Conservation (phyloP, 768 basidiomycete genomes). For the Pluteus cervinus region DNA sequence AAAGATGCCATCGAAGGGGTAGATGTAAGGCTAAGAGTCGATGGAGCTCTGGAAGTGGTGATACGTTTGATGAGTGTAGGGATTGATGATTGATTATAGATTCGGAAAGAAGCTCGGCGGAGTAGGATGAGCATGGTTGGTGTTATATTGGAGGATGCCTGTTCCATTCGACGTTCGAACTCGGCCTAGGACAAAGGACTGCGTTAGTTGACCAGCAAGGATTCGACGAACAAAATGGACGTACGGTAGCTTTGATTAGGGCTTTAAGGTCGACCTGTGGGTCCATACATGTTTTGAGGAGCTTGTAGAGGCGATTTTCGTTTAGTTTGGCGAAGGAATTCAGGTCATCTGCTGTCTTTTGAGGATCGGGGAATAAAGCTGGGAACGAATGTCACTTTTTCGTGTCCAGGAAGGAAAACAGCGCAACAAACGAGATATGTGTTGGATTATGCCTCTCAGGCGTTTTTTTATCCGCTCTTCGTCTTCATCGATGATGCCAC, state of each 20-base stretch:
- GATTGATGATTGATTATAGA: slow-evolving; percentile 83
- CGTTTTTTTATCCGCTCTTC: slow-evolving; percentile 55
- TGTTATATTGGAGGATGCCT: slow-evolving; percentile 51
- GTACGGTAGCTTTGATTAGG: slow-evolving; percentile 71
- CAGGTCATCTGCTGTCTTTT: slow-evolving; percentile 75
- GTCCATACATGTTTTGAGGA: slow-evolving; percentile 78
- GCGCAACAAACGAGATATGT: slow-evolving; percentile 46
- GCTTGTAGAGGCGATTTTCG: slow-evolving; percentile 79
- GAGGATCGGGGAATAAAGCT: slow-evolving; percentile 62
- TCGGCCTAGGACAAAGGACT: slow-evolving; percentile 49
- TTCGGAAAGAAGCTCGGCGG: slow-evolving; percentile 61
- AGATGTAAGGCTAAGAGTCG: slow-evolving; percentile 25
- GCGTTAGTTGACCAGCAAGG: neutral
- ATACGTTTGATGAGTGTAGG: slow-evolving; percentile 72
- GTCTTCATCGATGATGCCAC: slow-evolving; percentile 84
- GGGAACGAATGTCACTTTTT: slow-evolving; percentile 3
- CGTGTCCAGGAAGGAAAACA: slow-evolving; percentile 2
- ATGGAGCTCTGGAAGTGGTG: slow-evolving; percentile 39
- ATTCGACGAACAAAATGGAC: slow-evolving; percentile 12
- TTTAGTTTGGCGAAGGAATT: slow-evolving; percentile 81
- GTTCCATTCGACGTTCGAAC: slow-evolving; percentile 70
- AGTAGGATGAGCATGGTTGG: slow-evolving; percentile 69
- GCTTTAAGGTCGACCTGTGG: slow-evolving; percentile 77
- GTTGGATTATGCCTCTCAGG: slow-evolving; percentile 49
- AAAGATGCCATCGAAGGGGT: no score